Conservation (phyloP, 2,329 filamentous ascomycete species). For the Aspergillus transmontanensis region DNA sequence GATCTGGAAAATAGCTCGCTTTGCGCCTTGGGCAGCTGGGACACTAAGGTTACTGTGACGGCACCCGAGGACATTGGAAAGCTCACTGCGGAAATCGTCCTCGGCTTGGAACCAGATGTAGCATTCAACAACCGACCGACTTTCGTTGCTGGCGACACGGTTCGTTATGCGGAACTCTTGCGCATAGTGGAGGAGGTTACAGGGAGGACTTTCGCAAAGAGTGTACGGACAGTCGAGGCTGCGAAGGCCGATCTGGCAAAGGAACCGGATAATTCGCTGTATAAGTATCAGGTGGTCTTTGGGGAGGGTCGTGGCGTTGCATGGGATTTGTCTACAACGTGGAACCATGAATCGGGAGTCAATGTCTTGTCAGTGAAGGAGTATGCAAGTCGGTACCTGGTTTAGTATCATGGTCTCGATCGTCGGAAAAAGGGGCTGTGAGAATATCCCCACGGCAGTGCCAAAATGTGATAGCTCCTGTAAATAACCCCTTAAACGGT, state of each 20-base stretch:
- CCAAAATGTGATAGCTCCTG: neutral
- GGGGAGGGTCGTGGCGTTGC: conserved; percentile 59
- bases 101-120: conserved; percentile 22
- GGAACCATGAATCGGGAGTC: conserved; percentile 56
- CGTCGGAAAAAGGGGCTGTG: neutral
- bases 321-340: conserved; percentile 58
- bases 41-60: conserved; percentile 64
- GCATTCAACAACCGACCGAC: conserved; percentile 50
- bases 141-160: conserved; percentile 64
- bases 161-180: conserved; percentile 59
- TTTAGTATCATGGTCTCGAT: neutral
- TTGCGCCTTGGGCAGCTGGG: conserved; percentile 63
- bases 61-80: conserved; percentile 65
- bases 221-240: conserved; percentile 45
- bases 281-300: conserved; percentile 65
- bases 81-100: conserved; percentile 59
- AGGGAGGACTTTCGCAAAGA: conserved; percentile 47
- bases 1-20: conserved; percentile 48
- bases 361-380: conserved; percentile 22
- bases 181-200: conserved; percentile 54
- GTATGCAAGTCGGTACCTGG: conserved; percentile 21
- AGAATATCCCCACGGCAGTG: neutral
- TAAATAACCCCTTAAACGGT: neutral
- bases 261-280: conserved; percentile 53
- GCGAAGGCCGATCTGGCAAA: conserved; percentile 42